phyloP scores from a whole-genome alignment of 805 yeast species.

The Candida germanica region DNA sequence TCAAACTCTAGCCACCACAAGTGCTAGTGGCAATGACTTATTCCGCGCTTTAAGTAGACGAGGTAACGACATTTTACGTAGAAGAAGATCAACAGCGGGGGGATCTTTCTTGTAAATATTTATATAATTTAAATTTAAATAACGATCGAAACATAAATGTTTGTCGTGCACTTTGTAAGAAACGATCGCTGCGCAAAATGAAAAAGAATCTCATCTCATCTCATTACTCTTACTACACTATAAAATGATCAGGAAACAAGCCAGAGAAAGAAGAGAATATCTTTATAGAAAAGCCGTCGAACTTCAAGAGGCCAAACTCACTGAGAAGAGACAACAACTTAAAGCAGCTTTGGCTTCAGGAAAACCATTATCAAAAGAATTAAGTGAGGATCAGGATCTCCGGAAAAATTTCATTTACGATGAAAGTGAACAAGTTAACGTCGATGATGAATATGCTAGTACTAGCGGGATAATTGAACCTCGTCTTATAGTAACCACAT shows the following conservation, averaged over 20 bases:
- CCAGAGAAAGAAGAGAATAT: conserved; percentile 94
- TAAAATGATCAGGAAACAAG: conserved; percentile 77
- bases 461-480: conserved; percentile 89
- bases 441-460: conserved; percentile 91
- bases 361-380: conserved; percentile 81
- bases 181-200: too few species aligned
- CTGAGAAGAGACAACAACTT: conserved; percentile 81
- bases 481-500: conserved; percentile 85
- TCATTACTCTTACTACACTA: conserved; percentile 2
- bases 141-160: not conserved
- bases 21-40: conserved; percentile 8
- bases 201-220: conserved; percentile 10
- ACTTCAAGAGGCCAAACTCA: conserved; percentile 81
- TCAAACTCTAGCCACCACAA: conserved; percentile 9
- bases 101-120: not conserved
- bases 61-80: conserved; percentile 12
- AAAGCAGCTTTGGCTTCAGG: conserved; percentile 90
- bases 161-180: too few species aligned
- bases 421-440: conserved; percentile 63
- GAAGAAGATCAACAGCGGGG: conserved; percentile 5
- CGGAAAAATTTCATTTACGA: conserved; percentile 85
- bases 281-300: conserved; percentile 85
- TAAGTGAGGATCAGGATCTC: conserved; percentile 80
- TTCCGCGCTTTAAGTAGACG: conserved; percentile 12
- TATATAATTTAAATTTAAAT: not conserved